Percentiles rank a stretch among this genome's conserved stretches.
Conservation (phyloP, 1,139 yeast species). For the Pneumocystis oryctolagi region DNA sequence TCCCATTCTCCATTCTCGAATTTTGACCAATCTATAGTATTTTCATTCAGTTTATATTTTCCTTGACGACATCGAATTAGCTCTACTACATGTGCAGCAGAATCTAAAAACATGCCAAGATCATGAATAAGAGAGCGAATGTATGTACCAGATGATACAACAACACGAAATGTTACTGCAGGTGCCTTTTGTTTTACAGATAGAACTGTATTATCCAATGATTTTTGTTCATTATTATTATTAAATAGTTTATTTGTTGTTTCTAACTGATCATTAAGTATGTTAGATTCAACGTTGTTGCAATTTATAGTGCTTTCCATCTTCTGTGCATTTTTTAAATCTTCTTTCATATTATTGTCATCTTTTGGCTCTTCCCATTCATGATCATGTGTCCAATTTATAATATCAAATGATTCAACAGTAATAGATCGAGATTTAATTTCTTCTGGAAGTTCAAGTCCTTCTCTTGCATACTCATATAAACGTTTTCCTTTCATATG, state of each 20-base stretch:
- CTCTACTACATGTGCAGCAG: slow-evolving; percentile 81
- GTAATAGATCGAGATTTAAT: slow-evolving; percentile 64
- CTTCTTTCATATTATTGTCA: slow-evolving; percentile 19
- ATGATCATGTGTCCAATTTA: slow-evolving; percentile 44
- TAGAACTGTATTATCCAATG: background rate
- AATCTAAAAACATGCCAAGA: slow-evolving; percentile 63
- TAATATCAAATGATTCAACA: slow-evolving; percentile 41
- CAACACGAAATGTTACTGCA: slow-evolving; percentile 48
- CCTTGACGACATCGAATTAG: slow-evolving; percentile 63
- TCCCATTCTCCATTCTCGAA: background rate
- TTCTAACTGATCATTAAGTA: background rate
- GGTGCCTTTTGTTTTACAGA: slow-evolving; percentile 16
- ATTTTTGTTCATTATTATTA: slow-evolving; percentile 5
- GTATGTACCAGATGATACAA: slow-evolving; percentile 90
- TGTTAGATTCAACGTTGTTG: background rate
- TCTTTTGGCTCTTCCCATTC: slow-evolving; percentile 31
- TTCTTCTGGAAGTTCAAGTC: slow-evolving; percentile 65
- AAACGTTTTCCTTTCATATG: slow-evolving; percentile 90
- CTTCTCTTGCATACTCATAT: slow-evolving; percentile 86
- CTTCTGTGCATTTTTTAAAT: slow-evolving; percentile 30
- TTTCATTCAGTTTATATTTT: slow-evolving; percentile 29
- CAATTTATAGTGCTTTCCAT: slow-evolving; percentile 22
- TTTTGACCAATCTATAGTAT: slow-evolving; percentile 1
- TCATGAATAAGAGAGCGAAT: slow-evolving; percentile 83
- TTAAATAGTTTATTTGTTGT: background rate